Evolutionary conservation across 306 rosid species (phyloP), one percentile per base, ranked within the genome.

Genomic region (Acacia acuminata): DNA sequence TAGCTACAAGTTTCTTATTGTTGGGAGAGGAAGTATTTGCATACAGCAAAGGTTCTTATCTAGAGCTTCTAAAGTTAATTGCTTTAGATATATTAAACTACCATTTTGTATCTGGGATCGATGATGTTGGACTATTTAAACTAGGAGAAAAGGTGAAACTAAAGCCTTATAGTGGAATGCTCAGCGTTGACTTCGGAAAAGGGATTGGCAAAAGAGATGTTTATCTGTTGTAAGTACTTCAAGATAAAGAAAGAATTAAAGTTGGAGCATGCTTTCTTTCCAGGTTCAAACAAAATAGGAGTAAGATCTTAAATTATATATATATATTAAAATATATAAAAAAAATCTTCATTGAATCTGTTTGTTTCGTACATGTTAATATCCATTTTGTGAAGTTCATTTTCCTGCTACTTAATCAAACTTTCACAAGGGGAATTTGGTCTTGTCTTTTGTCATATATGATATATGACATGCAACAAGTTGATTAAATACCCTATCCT

Each of bases 1-100:
- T 93, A 75, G 94, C 97, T 43, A 93, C 99, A 55, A 95, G 99
- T 75, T 95, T 95, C 88, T 85, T 95, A 79, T 86, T 95, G 70
- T 89, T 95, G 76, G 99, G 99, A 82, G 99, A 95, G 87, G 98
- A 95, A 87, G 98, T 95, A 77, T 87, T 90, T 83, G 99, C 97
- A 9, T 95, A 89, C 85, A 90, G 82, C 87, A 93, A 92, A 89
- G 99, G 98, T 92, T 78, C 75, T 81, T 82, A 12, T 77, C 86
- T 53, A 69, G 48, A 77, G 27, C 70, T 85, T 83, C 19, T 80
- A 48, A 25, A 10, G 32, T 64, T 81, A 44, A 69, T 68, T 78
- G 3, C 63, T 70, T 75, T 78, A 75, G 79, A 73, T 81, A 76
- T 84, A 56, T 79, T 82, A 81, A 53, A 81, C 76, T 53, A 76